Evolutionary conservation across 176 grass and related monocot genomes (phyloP).

Genomic region (Dactylis glomerata): DNA sequence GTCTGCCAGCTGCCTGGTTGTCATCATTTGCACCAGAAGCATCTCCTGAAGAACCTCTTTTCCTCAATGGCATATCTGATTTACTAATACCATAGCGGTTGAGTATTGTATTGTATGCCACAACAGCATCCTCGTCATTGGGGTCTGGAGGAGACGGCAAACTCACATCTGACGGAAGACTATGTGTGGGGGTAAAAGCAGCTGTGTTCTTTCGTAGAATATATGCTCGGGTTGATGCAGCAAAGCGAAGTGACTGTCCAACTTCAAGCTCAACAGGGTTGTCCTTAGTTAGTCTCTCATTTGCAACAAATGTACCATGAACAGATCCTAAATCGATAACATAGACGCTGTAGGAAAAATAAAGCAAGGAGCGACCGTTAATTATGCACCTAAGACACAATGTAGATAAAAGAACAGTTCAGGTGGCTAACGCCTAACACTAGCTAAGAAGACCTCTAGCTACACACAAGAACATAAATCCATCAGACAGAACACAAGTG

Average conservation of each 20-base stretch:
- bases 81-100: slow-evolving; percentile 78
- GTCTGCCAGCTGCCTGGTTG: slow-evolving; percentile 35
- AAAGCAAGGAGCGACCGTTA: not conserved
- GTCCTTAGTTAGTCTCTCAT: slow-evolving; percentile 88
- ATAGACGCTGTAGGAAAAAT: slow-evolving; percentile 62
- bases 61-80: slow-evolving; percentile 37
- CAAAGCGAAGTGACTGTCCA: slow-evolving; percentile 91
- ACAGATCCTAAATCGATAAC: slow-evolving; percentile 94
- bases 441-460: not conserved
- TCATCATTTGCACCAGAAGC: slow-evolving; percentile 32
- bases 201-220: slow-evolving; percentile 72
- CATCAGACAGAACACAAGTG: not conserved
- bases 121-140: slow-evolving; percentile 79
- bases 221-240: slow-evolving; percentile 89
- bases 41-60: slow-evolving; percentile 30
- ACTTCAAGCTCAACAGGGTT: slow-evolving; percentile 90
- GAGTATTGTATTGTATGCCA: slow-evolving; percentile 94
- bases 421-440: not conserved
- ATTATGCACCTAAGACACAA: not conserved
- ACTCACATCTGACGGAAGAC: slow-evolving; percentile 63
- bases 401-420: slow-evolving; percentile 18
- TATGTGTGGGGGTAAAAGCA: slow-evolving; percentile 55
- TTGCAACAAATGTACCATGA: slow-evolving; percentile 96
- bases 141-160: slow-evolving; percentile 93
- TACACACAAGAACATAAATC: not conserved